Evolutionary conservation across 306 rosid species (phyloP).

Genomic region (Pterocarpus macrocarpus): DNA sequence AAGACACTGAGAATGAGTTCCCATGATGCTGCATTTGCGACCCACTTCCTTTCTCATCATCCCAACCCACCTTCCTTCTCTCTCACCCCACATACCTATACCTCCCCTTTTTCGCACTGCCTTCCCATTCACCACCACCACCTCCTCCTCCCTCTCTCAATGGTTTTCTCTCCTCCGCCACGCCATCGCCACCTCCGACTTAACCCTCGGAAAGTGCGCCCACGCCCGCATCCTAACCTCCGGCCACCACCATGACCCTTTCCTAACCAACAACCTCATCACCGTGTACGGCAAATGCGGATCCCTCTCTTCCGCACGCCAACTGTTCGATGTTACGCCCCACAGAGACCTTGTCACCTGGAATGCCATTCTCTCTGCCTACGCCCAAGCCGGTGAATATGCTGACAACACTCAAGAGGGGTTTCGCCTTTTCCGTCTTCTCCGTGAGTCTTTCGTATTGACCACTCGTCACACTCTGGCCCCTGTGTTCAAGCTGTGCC

Average conservation of each 20-base stretch:
- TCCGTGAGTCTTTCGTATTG: slow-evolving; percentile 57
- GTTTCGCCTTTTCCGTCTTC: slow-evolving; percentile 64
- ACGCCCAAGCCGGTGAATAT: slow-evolving; percentile 52
- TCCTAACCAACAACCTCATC: slow-evolving; percentile 79
- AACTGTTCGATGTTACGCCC: slow-evolving; percentile 69
- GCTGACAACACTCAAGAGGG: slow-evolving; percentile 55
- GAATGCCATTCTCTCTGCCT: slow-evolving; percentile 79
- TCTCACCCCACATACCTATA: neutral
- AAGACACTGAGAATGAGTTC: slow-evolving; percentile 38
- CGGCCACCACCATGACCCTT: slow-evolving; percentile 53
- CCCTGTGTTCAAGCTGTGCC: slow-evolving; percentile 72
- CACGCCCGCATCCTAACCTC: slow-evolving; percentile 70
- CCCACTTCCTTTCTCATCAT: slow-evolving; percentile 30
- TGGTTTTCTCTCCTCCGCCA: slow-evolving; percentile 78
- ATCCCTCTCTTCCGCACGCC: slow-evolving; percentile 69
- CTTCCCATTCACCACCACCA: slow-evolving; percentile 12
- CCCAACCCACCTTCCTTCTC: neutral
- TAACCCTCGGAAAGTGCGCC: slow-evolving; percentile 67
- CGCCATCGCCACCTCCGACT: slow-evolving; percentile 61
- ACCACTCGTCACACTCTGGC: slow-evolving; percentile 72
- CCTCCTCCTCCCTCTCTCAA: slow-evolving; percentile 43
- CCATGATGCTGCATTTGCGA: slow-evolving; percentile 37
- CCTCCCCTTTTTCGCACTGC: neutral
- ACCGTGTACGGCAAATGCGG: slow-evolving; percentile 73
- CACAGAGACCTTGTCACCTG: slow-evolving; percentile 79